Base-by-base conservation (phyloP, 2,329 filamentous ascomycete genomes). In the Plectosphaerella sp. region DNA sequence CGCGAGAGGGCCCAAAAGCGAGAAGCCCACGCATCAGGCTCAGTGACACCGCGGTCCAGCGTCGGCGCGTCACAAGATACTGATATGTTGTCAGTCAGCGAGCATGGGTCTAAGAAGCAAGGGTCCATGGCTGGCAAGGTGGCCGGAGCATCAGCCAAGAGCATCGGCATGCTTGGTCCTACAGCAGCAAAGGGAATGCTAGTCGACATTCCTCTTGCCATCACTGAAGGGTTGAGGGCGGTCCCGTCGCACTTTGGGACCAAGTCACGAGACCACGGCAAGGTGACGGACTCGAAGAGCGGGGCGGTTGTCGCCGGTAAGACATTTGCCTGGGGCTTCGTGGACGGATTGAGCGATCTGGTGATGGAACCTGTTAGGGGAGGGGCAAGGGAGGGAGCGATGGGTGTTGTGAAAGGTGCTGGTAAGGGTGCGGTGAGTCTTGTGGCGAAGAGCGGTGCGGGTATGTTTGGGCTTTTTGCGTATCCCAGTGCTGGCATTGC, bases 191-290 rank as follows among this genome's bases (percentile, higher is more conserved):
- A 33, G 35, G 45, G 37, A 5, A 51, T 47, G 52, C 70, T 75
- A 0, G 70, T 80, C 61, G 70, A 76, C 50, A 55, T 80, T 25
- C 71, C 71, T 1, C 67, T 78, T 35, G 76, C 75, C 1, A 56
- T 77, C 1, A 71, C 76, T 0, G 74, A 79, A 58, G 78, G 78
- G 10, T 74, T 79, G 52, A 74, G 78, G 56, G 76, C 77, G 24
- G 72, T 75, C 7, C 78, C 78, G 8, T 71, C 71, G 18, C 65
- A 79, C 4, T 80, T 79, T 52, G 75, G 76, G 16, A 75, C 78
- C 54, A 66, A 72, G 72, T 78, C 25, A 67, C 54, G 56, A 6
- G 36, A 55, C 25, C 51, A 51, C 24, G 70, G 11, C 64, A 67
- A 45, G 10, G 70, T 79, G 46, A 72, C 67, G 4, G 75, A 74